phyloP scores from a whole-genome alignment of 169 alveolate genomes.

The Cryptosporidium viatorum region DNA sequence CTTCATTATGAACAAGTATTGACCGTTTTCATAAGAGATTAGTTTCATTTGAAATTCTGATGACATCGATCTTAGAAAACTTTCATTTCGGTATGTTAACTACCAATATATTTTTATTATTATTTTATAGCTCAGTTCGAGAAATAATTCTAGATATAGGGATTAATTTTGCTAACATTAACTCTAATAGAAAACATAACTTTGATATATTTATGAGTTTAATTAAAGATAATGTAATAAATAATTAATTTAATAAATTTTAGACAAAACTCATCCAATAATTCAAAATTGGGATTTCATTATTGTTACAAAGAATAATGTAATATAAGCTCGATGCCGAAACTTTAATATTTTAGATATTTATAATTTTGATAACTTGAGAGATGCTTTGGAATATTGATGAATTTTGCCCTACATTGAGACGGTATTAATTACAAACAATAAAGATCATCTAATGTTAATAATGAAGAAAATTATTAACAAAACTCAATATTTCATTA shows the following conservation, averaged over 20 bases:
- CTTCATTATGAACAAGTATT: not conserved
- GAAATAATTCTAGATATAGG: not conserved
- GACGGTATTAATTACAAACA: not conserved
- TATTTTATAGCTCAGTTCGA: not conserved
- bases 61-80: not conserved
- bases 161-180: not conserved
- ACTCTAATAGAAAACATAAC: not conserved
- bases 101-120: not conserved
- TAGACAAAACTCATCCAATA: constrained; percentile 15
- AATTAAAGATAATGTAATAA: not conserved
- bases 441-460: not conserved
- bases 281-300: constrained; percentile 10
- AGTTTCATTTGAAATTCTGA: not conserved
- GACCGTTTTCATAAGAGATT: not conserved
- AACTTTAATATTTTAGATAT: not conserved
- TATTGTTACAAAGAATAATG: constrained; percentile 8
- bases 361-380: not conserved
- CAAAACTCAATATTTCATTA: constrained; percentile 13
- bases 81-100: not conserved
- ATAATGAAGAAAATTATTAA: not conserved
- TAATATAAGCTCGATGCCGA: not conserved
- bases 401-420: not conserved
- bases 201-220: not conserved
- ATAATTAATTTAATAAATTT: not conserved
- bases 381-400: not conserved